Percentiles rank a stretch among this genome's conserved stretches.
Evolutionary conservation across 352 stramenopile species (phyloP).

Genomic region (Paralagenidium karlingii): DNA sequence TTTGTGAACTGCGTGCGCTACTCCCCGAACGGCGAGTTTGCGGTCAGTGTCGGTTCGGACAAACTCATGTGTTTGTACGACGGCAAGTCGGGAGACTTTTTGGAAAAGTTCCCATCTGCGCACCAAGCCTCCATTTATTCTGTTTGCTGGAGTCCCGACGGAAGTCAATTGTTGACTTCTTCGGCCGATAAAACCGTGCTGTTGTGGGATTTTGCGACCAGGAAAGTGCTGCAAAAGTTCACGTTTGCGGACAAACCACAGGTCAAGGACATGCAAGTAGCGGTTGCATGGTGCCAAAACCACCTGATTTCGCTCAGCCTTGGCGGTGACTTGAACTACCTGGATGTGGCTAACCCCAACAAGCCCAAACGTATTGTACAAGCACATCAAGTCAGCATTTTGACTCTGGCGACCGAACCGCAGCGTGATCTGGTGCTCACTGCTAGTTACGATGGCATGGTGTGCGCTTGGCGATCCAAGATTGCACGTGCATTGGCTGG

Average conservation of each 20-base stretch:
- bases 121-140: constrained; percentile 94
- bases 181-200: constrained; percentile 95
- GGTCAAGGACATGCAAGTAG: constrained; percentile 79
- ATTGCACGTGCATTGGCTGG: constrained; percentile 25
- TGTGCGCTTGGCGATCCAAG: constrained; percentile 83
- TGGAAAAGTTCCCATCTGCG: constrained; percentile 60
- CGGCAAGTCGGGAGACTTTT: constrained; percentile 79
- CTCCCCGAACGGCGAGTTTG: constrained; percentile 78
- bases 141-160: constrained; percentile 86
- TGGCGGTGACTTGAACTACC: constrained; percentile 74
- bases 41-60: constrained; percentile 91
- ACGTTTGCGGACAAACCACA: constrained; percentile 58
- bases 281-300: constrained; percentile 56
- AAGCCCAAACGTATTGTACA: constrained; percentile 76
- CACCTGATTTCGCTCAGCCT: constrained; percentile 74
- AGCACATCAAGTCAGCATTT: constrained; percentile 87
- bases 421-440: constrained; percentile 76
- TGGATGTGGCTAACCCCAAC: constrained; percentile 47
- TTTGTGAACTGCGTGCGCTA: constrained; percentile 95
- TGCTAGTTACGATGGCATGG: constrained; percentile 89
- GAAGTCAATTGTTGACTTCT: constrained; percentile 86
- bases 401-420: constrained; percentile 72
- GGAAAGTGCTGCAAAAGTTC: constrained; percentile 66
- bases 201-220: constrained; percentile 78
- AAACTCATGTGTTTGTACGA: constrained; percentile 94